Evolutionary conservation across 139 green algal species (phyloP), one percentile per base, ranked within the genome.

Genomic region (Volvox africanus): DNA sequence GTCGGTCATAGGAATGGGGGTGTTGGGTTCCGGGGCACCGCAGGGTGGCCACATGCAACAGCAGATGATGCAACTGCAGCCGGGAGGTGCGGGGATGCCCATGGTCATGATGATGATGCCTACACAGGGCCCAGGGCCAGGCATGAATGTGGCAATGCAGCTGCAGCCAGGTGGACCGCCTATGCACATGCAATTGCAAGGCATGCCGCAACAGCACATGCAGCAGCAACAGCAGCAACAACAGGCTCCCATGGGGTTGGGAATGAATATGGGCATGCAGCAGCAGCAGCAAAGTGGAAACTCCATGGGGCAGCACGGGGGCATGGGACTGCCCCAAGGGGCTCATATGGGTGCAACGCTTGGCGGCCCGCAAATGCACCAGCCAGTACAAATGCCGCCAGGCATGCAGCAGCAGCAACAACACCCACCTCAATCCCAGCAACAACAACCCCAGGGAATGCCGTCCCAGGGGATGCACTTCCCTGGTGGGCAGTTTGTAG

Each of bases 61-160:
- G 50, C 80, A 67, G 36, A 67, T 68, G 78, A 24, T 12, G 13
- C 30, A 61, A 44, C 28, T 13, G 20, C 67, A 37, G 81, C 81
- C 73, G 55, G 30, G 30, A 44, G 55, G 55, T 44, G 37, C 20
- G 2, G 81, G 80, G 24, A 73, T 77, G 81, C 61, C 81, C 17
- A 87, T 76, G 81, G 26, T 21, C 26, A 87, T 87, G 81, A 76
- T 87, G 81, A 76, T 87, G 61, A 44, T 67, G 78, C 16, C 12
- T 13, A 32, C 61, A n/a, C 81, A 61, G 61, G 81, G 81, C 3
- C 30, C 61, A 0, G 50, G 55, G 28, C 50, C 61, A 32, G 78
- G 36, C 13, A 73, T 86, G 80, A 55, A 73, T n/a, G 62, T 84
- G 36, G 78, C 24, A 18, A 82, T 84, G 78, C 78, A 84, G 78